Conservation (phyloP, 148 eudicot species). For the Arbutus unedo region DNA sequence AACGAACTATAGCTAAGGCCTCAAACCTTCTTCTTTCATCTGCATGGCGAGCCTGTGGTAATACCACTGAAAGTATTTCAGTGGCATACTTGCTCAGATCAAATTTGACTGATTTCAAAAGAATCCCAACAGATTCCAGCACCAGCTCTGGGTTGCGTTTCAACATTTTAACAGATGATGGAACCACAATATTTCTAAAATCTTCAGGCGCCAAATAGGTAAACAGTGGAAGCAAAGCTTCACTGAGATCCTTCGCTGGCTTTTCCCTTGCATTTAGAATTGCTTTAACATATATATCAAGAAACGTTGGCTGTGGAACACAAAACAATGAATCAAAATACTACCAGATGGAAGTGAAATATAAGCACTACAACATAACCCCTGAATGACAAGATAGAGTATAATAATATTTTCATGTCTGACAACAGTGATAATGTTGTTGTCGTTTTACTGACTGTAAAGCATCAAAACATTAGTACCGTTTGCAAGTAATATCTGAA, state of each 20-base stretch:
- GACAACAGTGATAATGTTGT: not conserved
- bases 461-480: not conserved
- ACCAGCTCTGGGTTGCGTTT: constrained; percentile 97
- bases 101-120: constrained; percentile 63
- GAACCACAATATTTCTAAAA: constrained; percentile 61
- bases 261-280: constrained; percentile 80
- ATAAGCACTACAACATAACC: not conserved
- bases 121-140: constrained; percentile 69
- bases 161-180: constrained; percentile 87
- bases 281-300: constrained; percentile 74
- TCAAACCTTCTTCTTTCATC: constrained; percentile 78
- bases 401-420: not conserved
- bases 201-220: constrained; percentile 75
- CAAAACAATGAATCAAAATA: constrained; percentile 19
- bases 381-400: not conserved
- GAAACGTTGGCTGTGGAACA: constrained; percentile 58
- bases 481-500: not conserved
- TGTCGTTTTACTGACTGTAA: not conserved
- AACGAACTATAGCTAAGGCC: constrained; percentile 65
- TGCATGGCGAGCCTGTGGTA: constrained; percentile 88
- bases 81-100: constrained; percentile 84
- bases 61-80: constrained; percentile 70
- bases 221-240: constrained; percentile 76
- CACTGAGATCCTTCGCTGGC: constrained; percentile 64
- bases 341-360: constrained; percentile 1